Evolutionary conservation across 2,329 filamentous ascomycete genomes (phyloP), one percentile per base, ranked within the genome.

Genomic region (Talaromyces rugulosus): DNA sequence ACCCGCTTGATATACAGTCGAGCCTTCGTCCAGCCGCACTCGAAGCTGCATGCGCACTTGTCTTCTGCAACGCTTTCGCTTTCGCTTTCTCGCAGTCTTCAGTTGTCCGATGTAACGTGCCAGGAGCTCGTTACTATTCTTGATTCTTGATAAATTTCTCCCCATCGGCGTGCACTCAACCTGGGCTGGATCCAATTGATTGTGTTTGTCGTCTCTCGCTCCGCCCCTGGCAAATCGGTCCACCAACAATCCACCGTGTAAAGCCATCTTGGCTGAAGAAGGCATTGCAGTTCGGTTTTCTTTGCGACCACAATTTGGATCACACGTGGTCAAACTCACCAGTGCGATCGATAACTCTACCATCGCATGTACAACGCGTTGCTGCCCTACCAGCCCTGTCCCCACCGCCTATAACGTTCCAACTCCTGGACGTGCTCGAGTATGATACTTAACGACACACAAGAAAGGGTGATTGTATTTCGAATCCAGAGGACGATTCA

Each of bases 341-440:
- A 18, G 40, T 44, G n/a, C n/a, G 14, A 44, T 18, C 40, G 40
- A 44, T 44, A 7, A 7, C 11, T 18, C 23, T 4, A 27, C 18
- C 44, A 47, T 16, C n/a, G n/a, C 44, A 27, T 18, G 11, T 47
- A 23, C 44, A 47, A 27, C 44, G 89, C 50, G 28, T 53, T 53
- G 50, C 50, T 53, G 50, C 50, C 50, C 50, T 53, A 53, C 50
- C 14, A 53, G 12, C 27, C 30, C 18, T 53, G 50, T 53, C 44
- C 4, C 44, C 44, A 40, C 44, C 28, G 27, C 50, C 16, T 12
- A 31, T 53, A n/a, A 31, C 28, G 12, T 53, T 53, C 30, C 50
- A 16, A 53, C 28, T 11, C 5, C 14, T 31, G 50, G 7, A 31
- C 28, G 28, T 31, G 14, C 50, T 53, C 28, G 50, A 30, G 23